Percentiles rank a stretch among this genome's conserved stretches.
These are phyloP conservation scores for Grosmannia penicillata DNA, from an alignment of 2,329 filamentous ascomycete genomes.

Conservation along the genomic window DNA sequence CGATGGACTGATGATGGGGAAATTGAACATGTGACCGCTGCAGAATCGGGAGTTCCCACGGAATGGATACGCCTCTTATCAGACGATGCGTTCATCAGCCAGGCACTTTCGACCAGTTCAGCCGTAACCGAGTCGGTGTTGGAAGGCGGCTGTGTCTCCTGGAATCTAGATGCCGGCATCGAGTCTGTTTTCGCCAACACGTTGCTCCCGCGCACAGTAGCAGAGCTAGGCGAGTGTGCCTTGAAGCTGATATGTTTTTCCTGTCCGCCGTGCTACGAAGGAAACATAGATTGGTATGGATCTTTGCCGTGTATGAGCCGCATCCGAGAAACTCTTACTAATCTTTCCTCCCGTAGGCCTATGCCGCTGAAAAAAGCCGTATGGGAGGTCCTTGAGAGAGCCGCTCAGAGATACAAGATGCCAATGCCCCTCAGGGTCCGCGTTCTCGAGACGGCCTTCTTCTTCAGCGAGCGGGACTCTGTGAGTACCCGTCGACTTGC, in stretches of 20 bases:
- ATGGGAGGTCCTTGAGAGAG: not conserved
- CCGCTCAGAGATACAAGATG: not conserved
- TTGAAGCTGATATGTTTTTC: not conserved
- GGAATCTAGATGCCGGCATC: not conserved
- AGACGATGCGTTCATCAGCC: not conserved
- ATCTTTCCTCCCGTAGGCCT: no score
- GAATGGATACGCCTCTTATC: not conserved
- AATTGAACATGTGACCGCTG: not conserved
- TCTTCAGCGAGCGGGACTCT: conserved; percentile 2
- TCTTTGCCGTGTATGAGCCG: not conserved
- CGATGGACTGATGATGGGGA: conserved; percentile 1
- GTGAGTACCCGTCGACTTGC: not conserved
- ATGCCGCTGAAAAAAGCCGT: not conserved
- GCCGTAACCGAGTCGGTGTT: not conserved
- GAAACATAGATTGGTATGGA: conserved; percentile 1
- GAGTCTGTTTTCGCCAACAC: not conserved
- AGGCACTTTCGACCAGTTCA: not conserved
- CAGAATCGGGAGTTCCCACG: not conserved
- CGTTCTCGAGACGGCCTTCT: not conserved
- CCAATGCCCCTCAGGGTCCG: not conserved
- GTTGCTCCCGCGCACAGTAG: not conserved
- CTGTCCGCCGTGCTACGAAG: conserved; percentile 5
- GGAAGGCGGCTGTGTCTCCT: not conserved
- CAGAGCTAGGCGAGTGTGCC: not conserved
- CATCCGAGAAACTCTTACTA: no score